phyloP scores from a whole-genome alignment of 129 eudicot species.

The Ambrosia artemisiifolia region DNA sequence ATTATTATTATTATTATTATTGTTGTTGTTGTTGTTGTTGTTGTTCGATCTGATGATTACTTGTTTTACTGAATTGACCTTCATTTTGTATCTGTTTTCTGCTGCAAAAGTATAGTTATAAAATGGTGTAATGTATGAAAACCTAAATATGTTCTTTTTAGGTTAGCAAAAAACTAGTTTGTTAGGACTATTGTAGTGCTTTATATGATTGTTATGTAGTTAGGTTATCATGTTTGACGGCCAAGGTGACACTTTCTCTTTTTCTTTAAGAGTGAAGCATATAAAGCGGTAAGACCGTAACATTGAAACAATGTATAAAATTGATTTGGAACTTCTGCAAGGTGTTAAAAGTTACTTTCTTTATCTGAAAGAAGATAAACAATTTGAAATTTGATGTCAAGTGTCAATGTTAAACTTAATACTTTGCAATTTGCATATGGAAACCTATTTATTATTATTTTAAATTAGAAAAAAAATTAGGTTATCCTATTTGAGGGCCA shows the following conservation, averaged over 20 bases:
- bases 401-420: neutral
- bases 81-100: too few relatives aligned
- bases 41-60: neutral
- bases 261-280: conserved; percentile 2
- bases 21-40: neutral
- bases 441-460: neutral
- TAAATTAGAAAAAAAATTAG: neutral
- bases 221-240: neutral
- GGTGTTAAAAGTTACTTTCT: neutral
- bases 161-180: neutral
- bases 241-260: neutral
- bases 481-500: neutral
- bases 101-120: too few relatives aligned
- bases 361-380: neutral
- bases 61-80: too few relatives aligned
- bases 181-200: neutral
- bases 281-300: neutral
- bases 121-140: neutral
- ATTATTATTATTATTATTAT: neutral
- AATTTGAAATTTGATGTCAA: neutral
- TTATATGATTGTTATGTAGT: neutral
- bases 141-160: neutral
- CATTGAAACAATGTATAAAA: neutral
- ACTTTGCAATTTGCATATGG: neutral
- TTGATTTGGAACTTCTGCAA: neutral